Conservation (phyloP, 2,329 filamentous ascomycete genomes). For the Grosmannia penicillata region DNA sequence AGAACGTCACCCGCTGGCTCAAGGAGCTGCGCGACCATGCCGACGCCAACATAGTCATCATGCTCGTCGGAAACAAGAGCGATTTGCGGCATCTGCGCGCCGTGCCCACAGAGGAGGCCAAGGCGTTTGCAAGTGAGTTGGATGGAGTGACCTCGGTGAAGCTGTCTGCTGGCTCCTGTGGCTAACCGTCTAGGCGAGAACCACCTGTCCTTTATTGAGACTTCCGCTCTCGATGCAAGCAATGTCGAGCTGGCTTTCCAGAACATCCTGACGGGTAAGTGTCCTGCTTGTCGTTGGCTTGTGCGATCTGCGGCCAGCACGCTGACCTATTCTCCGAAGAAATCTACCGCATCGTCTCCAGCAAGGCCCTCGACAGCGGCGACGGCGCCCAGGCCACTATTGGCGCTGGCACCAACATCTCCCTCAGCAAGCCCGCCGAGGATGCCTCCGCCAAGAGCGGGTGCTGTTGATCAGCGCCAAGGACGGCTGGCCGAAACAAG, state of each 20-base stretch:
- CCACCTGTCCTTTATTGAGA: slow-evolving; percentile 98
- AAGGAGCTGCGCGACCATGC: slow-evolving; percentile 97
- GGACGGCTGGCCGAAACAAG: too few relatives aligned
- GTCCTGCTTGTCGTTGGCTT: not conserved
- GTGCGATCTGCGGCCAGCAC: not conserved
- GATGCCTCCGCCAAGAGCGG: slow-evolving; percentile 60
- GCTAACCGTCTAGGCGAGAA: slow-evolving; percentile 59
- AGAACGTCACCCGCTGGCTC: slow-evolving; percentile 97
- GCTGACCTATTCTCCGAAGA: slow-evolving; percentile 37
- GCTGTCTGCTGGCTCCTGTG: not conserved
- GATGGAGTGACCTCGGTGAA: not conserved
- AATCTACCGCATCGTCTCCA: slow-evolving; percentile 98
- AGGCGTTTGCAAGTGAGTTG: slow-evolving; percentile 82
- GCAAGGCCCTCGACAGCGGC: slow-evolving; percentile 87
- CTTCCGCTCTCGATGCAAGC: slow-evolving; percentile 93
- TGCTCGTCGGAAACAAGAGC: slow-evolving; percentile 99
- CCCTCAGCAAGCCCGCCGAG: slow-evolving; percentile 74
- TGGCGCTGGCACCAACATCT: slow-evolving; percentile 66
- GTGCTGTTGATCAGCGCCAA: slow-evolving; percentile 78
- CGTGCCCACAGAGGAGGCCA: slow-evolving; percentile 94
- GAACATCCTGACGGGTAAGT: slow-evolving; percentile 92
- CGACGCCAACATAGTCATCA: slow-evolving; percentile 98
- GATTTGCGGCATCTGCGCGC: slow-evolving; percentile 97
- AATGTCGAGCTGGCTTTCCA: slow-evolving; percentile 99
- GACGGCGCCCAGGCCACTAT: slow-evolving; percentile 70